Percentiles rank a stretch among this genome's conserved stretches.
These are phyloP conservation scores for Scutellaria baicalensis DNA, from an alignment of 257 asterid genomes.

Conservation along the genomic window DNA sequence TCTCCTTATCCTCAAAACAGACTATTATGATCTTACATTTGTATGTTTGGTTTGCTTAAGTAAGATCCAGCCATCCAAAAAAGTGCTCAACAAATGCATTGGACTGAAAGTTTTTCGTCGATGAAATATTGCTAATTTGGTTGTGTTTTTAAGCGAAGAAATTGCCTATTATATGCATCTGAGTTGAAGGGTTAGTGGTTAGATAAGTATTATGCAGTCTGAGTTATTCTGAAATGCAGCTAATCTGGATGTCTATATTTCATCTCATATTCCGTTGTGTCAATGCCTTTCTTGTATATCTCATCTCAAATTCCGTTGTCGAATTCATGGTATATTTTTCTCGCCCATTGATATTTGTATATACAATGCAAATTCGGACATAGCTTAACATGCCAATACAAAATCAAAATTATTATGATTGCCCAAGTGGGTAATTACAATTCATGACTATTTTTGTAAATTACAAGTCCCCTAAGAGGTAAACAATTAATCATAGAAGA, in stretches of 20 bases:
- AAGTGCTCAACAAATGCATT: neutral
- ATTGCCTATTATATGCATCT: too few relatives aligned
- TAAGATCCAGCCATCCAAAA: neutral
- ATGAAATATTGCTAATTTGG: neutral
- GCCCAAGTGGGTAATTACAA: neutral
- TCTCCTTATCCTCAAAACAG: neutral
- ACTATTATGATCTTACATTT: neutral
- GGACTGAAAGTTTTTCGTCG: neutral
- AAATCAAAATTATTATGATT: too few relatives aligned
- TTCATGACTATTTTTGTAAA: neutral
- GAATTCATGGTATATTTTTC: too few relatives aligned
- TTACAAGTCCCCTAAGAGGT: too few relatives aligned
- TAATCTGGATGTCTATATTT: neutral
- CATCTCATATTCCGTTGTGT: neutral
- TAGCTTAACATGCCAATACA: neutral
- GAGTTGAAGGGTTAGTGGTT: too few relatives aligned
- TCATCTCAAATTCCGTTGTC: neutral
- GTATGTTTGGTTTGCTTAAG: neutral
- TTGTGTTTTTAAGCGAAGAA: neutral
- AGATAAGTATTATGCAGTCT: neutral
- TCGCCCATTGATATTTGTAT: too few relatives aligned
- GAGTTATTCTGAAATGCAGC: neutral
- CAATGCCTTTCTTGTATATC: neutral
- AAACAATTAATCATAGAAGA: neutral
- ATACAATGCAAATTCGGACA: neutral